Percentiles rank a stretch among this genome's conserved stretches.
Evolutionary conservation across 1,284 basidiomycete genomes (phyloP).

Genomic region (Heliocybe sulcata): DNA sequence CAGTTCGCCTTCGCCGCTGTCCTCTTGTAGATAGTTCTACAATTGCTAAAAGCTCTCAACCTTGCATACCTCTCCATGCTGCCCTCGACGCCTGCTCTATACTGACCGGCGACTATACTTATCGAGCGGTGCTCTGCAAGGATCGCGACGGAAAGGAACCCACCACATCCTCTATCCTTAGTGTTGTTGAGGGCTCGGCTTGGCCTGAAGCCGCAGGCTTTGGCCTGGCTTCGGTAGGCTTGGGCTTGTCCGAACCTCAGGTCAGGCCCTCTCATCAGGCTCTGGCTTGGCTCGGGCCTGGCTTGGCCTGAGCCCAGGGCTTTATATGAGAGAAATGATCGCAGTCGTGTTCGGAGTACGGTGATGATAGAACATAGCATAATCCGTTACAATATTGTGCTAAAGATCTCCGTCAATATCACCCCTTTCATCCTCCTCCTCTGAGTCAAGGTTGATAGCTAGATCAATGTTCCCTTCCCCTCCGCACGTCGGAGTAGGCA

Average conservation of each 20-base stretch:
- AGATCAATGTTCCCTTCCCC: background rate
- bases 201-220: conserved; percentile 11
- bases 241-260: no score
- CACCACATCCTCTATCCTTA: conserved; percentile 4
- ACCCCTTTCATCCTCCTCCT: conserved; percentile 12
- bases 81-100: no score
- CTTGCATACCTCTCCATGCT: no score
- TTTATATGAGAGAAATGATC: background rate
- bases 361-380: background rate
- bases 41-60: no score
- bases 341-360: background rate
- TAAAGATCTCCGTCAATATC: background rate
- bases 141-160: background rate
- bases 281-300: background rate
- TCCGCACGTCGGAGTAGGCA: background rate
- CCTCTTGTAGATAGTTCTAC: no score
- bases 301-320: background rate
- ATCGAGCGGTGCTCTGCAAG: no score
- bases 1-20: no score
- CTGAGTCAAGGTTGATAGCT: conserved; percentile 6
- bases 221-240: conserved; percentile 4
- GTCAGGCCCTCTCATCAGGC: background rate
- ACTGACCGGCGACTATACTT: no score
- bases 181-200: conserved; percentile 10
- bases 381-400: background rate